These are phyloP conservation scores for Sphagnurus paluster DNA, from an alignment of 1,284 basidiomycete species.

Conservation along the genomic window DNA sequence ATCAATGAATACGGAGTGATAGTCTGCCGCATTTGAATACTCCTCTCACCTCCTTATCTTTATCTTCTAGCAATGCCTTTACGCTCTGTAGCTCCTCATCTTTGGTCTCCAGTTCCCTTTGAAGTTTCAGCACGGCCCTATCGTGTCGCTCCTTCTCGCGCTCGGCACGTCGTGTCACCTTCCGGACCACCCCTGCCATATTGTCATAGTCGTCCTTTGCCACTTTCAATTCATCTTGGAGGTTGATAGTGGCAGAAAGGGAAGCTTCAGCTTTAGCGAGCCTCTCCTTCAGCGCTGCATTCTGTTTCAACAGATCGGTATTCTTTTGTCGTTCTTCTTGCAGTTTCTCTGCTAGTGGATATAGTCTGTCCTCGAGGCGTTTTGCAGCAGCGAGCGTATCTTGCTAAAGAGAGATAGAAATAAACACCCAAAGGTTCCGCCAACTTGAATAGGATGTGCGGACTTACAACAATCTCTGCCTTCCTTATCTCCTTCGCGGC, in stretches of 20 bases:
- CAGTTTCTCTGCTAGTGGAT: constrained; percentile 4
- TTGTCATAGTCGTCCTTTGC: neutral
- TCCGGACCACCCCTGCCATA: neutral
- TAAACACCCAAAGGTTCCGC: too few relatives aligned
- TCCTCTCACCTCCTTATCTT: constrained; percentile 12
- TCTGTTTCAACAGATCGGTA: neutral
- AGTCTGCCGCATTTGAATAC: too few relatives aligned
- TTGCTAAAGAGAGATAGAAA: constrained; percentile 8
- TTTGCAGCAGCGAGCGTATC: constrained; percentile 3
- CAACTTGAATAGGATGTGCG: too few relatives aligned
- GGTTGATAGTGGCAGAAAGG: neutral
- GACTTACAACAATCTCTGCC: constrained; percentile 5
- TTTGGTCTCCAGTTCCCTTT: constrained; percentile 10
- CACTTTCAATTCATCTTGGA: constrained; percentile 1
- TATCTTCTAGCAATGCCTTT: constrained; percentile 7
- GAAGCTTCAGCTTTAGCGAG: neutral
- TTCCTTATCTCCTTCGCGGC: constrained; percentile 12
- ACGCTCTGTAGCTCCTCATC: constrained; percentile 12
- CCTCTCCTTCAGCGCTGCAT: neutral
- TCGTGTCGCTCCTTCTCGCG: constrained; percentile 5
- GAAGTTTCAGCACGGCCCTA: constrained; percentile 7
- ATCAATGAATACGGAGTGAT: neutral
- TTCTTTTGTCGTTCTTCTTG: constrained; percentile 9
- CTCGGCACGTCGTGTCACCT: neutral
- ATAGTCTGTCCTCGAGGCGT: constrained; percentile 1